phyloP scores from a whole-genome alignment of 2,329 filamentous ascomycete genomes.

The Blastomyces emzantsi region DNA sequence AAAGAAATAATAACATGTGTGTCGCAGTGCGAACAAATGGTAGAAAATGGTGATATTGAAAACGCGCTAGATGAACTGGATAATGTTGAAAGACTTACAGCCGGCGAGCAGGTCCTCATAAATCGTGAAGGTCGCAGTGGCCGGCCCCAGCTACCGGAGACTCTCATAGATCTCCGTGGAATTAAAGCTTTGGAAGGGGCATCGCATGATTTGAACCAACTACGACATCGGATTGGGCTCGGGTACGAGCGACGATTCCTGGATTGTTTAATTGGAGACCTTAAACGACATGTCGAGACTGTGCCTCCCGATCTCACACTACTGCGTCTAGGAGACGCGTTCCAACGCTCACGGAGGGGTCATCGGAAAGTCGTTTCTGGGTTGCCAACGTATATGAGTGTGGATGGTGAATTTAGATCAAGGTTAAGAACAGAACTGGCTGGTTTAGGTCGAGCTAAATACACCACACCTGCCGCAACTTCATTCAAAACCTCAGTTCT shows the following conservation, averaged over 20 bases:
- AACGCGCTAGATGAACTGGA: conserved; percentile 70
- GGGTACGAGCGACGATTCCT: conserved; percentile 77
- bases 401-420: conserved; percentile 60
- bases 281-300: conserved; percentile 68
- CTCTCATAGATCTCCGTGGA: conserved; percentile 61
- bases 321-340: conserved; percentile 73
- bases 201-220: conserved; percentile 61
- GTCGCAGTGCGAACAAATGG: conserved; percentile 64
- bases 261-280: conserved; percentile 65
- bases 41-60: conserved; percentile 77
- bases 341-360: conserved; percentile 59
- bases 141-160: conserved; percentile 24
- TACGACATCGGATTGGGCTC: conserved; percentile 75
- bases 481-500: conserved; percentile 76
- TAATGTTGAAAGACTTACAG: conserved; percentile 67
- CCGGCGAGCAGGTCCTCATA: conserved; percentile 52
- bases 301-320: conserved; percentile 66
- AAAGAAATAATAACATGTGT: conserved; percentile 68
- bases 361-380: conserved; percentile 58
- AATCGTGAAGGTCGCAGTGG: conserved; percentile 23
- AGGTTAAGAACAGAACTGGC: conserved; percentile 62
- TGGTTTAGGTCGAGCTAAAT: conserved; percentile 71
- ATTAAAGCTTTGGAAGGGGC: conserved; percentile 74
- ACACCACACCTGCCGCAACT: conserved; percentile 71
- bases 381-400: conserved; percentile 69